A percentile compares a stretch with the other conserved stretches of the same genome.
Evolutionary conservation across 129 eudicot genomes (phyloP).

Genomic region (Pulicaria dysenterica): DNA sequence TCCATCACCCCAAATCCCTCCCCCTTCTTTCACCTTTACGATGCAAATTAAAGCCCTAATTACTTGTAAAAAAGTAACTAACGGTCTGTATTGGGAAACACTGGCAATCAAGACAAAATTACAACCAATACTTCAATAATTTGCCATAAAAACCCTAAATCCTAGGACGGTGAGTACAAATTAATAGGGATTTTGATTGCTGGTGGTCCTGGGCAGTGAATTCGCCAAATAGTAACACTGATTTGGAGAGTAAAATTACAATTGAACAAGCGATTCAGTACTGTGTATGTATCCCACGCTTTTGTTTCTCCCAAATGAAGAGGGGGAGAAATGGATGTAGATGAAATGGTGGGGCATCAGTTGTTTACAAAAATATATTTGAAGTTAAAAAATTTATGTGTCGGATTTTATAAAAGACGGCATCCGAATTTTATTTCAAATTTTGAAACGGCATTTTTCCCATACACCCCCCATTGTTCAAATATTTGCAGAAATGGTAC

Average conservation of each 20-base stretch:
- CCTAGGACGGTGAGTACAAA: constrained; percentile 24
- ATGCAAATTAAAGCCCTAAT: constrained; percentile 18
- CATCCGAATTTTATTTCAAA: constrained; percentile 9
- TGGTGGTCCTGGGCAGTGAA: constrained; percentile 16
- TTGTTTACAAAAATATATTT: neutral
- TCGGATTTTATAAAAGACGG: constrained; percentile 19
- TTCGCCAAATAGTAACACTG: neutral
- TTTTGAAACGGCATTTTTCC: neutral
- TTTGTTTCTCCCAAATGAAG: constrained; percentile 22
- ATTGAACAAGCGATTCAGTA: neutral
- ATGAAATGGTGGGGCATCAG: constrained; percentile 4
- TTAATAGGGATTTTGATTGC: constrained; percentile 26
- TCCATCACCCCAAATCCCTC: constrained; percentile 49
- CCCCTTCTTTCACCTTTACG: constrained; percentile 1
- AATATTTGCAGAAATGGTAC: neutral
- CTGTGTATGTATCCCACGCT: neutral
- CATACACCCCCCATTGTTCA: neutral
- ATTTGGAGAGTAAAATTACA: neutral
- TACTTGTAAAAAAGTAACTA: neutral
- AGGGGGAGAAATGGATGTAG: constrained; percentile 6
- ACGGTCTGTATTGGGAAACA: neutral
- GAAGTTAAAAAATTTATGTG: neutral
- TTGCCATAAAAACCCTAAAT: constrained; percentile 32
- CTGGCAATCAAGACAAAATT: neutral
- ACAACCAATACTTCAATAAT: neutral